Base-by-base conservation (phyloP, 2,329 filamentous ascomycete genomes). In the Paecilomyces formosus region DNA sequence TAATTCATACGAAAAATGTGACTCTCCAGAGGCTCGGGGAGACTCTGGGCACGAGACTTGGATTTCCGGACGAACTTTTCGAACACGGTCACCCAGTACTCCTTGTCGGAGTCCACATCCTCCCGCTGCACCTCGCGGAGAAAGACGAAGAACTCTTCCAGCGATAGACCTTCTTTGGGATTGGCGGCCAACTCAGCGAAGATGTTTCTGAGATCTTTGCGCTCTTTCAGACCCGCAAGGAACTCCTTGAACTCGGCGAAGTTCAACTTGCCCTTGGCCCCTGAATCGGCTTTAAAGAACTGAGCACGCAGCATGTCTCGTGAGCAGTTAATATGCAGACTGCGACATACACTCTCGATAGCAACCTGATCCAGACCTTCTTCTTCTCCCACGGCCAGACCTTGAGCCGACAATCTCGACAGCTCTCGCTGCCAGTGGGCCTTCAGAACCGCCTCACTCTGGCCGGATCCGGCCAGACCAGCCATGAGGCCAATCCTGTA, bases 401-500 rank as follows among this genome's bases (percentile, higher is more conserved):
- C 71, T 24, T 69, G 65, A 11, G 81, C 79, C 62, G 83, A 85
- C 58, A 88, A 82, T 68, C 86, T 87, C 30, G 82, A 80, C 85
- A 96, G 94, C 71, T 95, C 91, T 52, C 84, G 86, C 61, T 87
- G 84, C 94, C 94, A 99, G 74, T 95, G 92, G 53, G 86, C 84
- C 57, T 86, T 86, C 56, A 97, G 84, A 54, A 90, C 91, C 64
- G 88, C 88, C 68, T 96, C 87, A 63, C 89, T 87, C 70, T 92
- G 95, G 4, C 76, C 77, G 50, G 80, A 82, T 26, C 90, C 86
- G 73, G 93, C 90, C 58, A 99, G 78, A 5, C 91, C 94, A 12
- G 90, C 87, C 88, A 97, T 96, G 66, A 94, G 84, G 57, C 92
- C 89, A 62, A 95, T 91, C 57, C 94, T 86, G 69, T 96, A 90